These are phyloP conservation scores for Pythium aristosporum DNA, from an alignment of 352 stramenopile species.

Conservation along the genomic window DNA sequence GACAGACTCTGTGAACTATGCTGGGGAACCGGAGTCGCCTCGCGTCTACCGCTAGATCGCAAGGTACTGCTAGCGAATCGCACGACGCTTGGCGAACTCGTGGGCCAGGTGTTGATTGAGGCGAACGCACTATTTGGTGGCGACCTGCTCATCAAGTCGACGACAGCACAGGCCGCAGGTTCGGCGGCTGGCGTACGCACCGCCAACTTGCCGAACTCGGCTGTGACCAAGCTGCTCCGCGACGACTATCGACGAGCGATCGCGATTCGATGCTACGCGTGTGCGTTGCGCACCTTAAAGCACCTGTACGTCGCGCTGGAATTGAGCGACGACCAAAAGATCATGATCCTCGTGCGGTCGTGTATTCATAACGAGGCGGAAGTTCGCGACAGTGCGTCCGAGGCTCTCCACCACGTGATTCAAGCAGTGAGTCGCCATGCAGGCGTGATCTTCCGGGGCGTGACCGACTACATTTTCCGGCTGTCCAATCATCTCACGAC, in stretches of 20 bases:
- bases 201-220: constrained; percentile 1
- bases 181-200: constrained; percentile 11
- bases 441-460: constrained; percentile 38
- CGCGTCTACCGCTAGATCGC: constrained; percentile 28
- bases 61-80: constrained; percentile 35
- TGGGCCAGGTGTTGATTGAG: constrained; percentile 67
- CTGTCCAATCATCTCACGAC: constrained; percentile 39
- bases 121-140: constrained; percentile 67
- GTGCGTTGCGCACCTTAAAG: constrained; percentile 39
- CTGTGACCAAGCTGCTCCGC: constrained; percentile 12
- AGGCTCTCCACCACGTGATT: constrained; percentile 40
- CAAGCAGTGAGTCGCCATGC: constrained; percentile 23
- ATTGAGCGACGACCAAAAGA: constrained; percentile 63
- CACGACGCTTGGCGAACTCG: constrained; percentile 47
- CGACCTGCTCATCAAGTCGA: constrained; percentile 38
- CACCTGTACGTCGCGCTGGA: constrained; percentile 46
- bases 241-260: constrained; percentile 54
- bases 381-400: constrained; percentile 41
- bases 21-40: neutral
- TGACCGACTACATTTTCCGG: constrained; percentile 66
- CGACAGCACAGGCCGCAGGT: constrained; percentile 10
- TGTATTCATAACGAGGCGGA: constrained; percentile 44
- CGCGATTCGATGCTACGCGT: constrained; percentile 51
- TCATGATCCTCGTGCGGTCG: constrained; percentile 50
- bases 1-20: constrained; percentile 26